A percentile compares a stretch with the other conserved stretches of the same genome.
Evolutionary conservation across 805 yeast genomes (phyloP).

Genomic region (Lachancea nothofagi): DNA sequence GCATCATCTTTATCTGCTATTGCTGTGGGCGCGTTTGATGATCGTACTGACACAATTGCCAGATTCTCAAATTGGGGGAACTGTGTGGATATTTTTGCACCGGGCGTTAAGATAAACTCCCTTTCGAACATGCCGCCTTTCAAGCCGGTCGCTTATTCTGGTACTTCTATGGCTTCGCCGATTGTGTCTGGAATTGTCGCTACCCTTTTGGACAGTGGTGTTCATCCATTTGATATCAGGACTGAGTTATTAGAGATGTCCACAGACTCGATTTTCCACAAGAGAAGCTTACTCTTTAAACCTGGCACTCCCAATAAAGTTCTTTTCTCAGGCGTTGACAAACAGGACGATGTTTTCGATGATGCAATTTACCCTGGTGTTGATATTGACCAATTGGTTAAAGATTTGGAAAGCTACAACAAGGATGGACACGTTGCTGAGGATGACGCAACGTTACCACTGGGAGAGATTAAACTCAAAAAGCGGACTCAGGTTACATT

Average conservation of each 20-base stretch:
- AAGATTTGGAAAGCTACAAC: constrained; percentile 15
- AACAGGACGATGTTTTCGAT: constrained; percentile 30
- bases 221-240: constrained; percentile 39
- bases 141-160: constrained; percentile 41
- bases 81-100: constrained; percentile 84
- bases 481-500: constrained; percentile 7
- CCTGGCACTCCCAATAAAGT: constrained; percentile 59
- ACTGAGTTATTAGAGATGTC: constrained; percentile 41
- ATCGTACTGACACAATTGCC: constrained; percentile 62
- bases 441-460: constrained; percentile 12
- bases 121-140: constrained; percentile 35
- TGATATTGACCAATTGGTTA: constrained; percentile 20
- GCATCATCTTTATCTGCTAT: constrained; percentile 69
- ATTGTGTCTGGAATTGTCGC: constrained; percentile 63
- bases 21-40: constrained; percentile 88
- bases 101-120: constrained; percentile 67
- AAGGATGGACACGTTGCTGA: constrained; percentile 9
- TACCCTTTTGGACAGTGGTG: constrained; percentile 48
- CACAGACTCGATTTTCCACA: constrained; percentile 43
- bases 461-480: constrained; percentile 10
- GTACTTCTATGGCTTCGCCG: constrained; percentile 82
- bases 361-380: constrained; percentile 23
- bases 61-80: constrained; percentile 85
- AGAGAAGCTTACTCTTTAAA: constrained; percentile 40
- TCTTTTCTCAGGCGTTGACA: constrained; percentile 35